Evolutionary conservation across 768 basidiomycete species (phyloP).

Genomic region (Suillus ampliporus): DNA sequence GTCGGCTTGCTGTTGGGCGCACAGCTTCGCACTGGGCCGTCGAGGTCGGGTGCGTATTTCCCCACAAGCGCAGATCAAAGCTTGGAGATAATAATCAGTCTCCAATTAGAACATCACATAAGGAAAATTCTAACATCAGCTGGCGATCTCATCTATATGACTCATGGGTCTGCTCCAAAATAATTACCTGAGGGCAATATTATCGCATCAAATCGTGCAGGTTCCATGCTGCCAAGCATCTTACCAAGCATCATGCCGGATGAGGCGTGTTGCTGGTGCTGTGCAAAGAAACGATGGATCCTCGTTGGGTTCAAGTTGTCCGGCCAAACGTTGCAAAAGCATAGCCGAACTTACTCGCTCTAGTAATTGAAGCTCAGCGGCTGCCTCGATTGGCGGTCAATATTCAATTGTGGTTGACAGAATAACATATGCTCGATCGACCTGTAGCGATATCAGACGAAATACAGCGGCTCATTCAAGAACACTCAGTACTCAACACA

Average conservation of each 20-base stretch:
- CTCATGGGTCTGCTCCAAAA: neutral
- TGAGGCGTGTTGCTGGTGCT: neutral
- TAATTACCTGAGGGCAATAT: neutral
- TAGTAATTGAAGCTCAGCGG: conserved; percentile 7
- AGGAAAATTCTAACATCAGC: neutral
- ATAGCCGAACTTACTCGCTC: neutral
- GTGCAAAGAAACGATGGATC: conserved; percentile 6
- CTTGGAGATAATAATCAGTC: neutral
- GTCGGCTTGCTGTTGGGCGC: neutral
- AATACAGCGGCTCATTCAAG: neutral
- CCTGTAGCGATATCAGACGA: neutral
- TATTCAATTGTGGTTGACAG: neutral
- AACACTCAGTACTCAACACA: neutral
- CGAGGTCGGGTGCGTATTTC: neutral
- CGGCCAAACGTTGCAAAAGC: neutral
- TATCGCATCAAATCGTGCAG: neutral
- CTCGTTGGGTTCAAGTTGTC: neutral
- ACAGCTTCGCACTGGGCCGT: neutral
- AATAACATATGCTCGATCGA: neutral
- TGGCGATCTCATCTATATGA: neutral
- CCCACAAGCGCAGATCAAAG: neutral
- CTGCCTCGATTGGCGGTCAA: neutral
- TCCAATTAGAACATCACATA: neutral
- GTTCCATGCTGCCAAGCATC: conserved; percentile 1
- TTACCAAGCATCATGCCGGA: neutral